Evolutionary conservation across 441 rosid genomes (phyloP), one percentile per base, ranked within the genome.

Genomic region (Breynia disticha): DNA sequence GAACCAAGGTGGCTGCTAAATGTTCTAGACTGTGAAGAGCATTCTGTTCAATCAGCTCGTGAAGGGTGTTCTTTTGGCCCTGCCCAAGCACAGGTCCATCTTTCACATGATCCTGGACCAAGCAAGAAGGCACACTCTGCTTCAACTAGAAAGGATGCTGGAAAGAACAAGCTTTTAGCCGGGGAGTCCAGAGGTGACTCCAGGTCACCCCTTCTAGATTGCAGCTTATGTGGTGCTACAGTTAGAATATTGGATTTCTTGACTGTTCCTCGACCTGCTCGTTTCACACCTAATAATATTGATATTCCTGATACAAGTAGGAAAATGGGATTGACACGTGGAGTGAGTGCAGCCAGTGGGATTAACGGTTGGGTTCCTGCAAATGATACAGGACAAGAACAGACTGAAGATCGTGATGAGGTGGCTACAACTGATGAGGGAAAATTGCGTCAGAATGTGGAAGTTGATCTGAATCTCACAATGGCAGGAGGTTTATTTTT

Each of bases 311-410:
- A 83, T 71, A 72, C 82, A 43, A 86, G 82, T 76, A 94, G 87
- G 73, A 90, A 82, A 65, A 70, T 90, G 79, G 86, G 73, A 19
- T 66, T 83, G 75, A 79, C 88, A 18, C 97, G 90, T 60, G 99
- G 99, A 50, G 84, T 65, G 22, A 94, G 97, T 79, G 99, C 96
- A 57, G 94, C 99, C 52, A 94, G 99, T 77, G 99, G 97, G 66
- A 86, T 90, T 61, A 84, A 86, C 66, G 97, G 99, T 62, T 84
- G 95, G 95, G 71, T 82, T 76, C 80, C 84, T 57, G 83, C 83
- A 69, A 96, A 90, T 71, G 91, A 84, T 67, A 58, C 68, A n/a
- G 97, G 71, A 56, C 87, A 82, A 73, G 95, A 85, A 65, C 96
- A 63, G 54, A 68, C 67, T 28, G 97, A 83, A 70, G 88, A 82